Evolutionary conservation across 345 rosid species (phyloP).

Genomic region (Acer saccharum): DNA sequence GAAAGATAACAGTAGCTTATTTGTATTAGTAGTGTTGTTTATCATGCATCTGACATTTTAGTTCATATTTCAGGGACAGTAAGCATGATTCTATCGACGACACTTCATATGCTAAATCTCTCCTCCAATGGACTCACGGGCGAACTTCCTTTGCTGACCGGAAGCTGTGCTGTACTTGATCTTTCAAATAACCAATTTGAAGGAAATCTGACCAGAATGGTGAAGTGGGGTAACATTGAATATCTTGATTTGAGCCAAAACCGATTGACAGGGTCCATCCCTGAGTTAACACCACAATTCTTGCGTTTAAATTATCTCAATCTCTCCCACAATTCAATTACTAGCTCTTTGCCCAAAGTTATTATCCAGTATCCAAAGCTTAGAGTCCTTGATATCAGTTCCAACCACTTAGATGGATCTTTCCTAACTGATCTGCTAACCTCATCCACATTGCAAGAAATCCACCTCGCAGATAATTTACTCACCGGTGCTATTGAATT

Average conservation of each 20-base stretch:
- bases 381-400: slow-evolving; percentile 80
- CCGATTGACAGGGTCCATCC: slow-evolving; percentile 67
- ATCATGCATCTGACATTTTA: slow-evolving; percentile 19
- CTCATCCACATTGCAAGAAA: slow-evolving; percentile 70
- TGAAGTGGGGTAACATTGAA: slow-evolving; percentile 81
- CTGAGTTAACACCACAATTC: slow-evolving; percentile 76
- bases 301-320: slow-evolving; percentile 89
- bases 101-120: slow-evolving; percentile 66
- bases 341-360: slow-evolving; percentile 63
- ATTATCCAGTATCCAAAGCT: slow-evolving; percentile 77
- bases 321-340: slow-evolving; percentile 76
- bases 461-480: slow-evolving; percentile 68
- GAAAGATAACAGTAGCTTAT: background rate
- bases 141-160: slow-evolving; percentile 88
- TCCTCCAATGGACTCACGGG: slow-evolving; percentile 79
- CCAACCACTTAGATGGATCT: slow-evolving; percentile 69
- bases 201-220: slow-evolving; percentile 75
- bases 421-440: slow-evolving; percentile 61
- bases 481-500: slow-evolving; percentile 61
- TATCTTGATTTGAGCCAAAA: slow-evolving; percentile 92
- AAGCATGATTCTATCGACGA: slow-evolving; percentile 80
- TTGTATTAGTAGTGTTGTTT: slow-evolving; percentile 2
- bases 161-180: slow-evolving; percentile 77
- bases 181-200: slow-evolving; percentile 82
- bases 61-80: slow-evolving; percentile 65